A percentile compares a stretch with the other conserved stretches of the same genome.
Evolutionary conservation across 2,329 filamentous ascomycete species (phyloP).

Genomic region (Pseudophaeomoniella oleicola): DNA sequence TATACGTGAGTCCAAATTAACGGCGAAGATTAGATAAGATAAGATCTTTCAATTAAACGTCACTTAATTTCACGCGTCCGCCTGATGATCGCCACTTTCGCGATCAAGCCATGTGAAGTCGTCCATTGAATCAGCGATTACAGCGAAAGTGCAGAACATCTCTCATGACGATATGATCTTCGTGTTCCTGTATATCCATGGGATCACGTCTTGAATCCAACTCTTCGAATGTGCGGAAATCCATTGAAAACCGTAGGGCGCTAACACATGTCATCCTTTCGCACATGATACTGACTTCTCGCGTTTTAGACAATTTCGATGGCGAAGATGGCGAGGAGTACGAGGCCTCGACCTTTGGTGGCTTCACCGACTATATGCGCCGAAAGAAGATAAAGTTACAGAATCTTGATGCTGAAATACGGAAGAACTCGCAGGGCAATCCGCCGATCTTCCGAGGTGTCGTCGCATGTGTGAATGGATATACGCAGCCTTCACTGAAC

Average conservation of each 20-base stretch:
- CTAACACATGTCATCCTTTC: not conserved
- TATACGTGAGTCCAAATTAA: too few species aligned
- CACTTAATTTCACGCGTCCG: too few species aligned
- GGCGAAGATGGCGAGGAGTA: slow-evolving; percentile 87
- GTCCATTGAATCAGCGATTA: too few species aligned
- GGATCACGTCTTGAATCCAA: slow-evolving; percentile 48
- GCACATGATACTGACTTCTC: slow-evolving; percentile 4
- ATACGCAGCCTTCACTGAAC: slow-evolving; percentile 84
- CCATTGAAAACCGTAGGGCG: slow-evolving; percentile 42
- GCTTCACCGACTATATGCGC: slow-evolving; percentile 81
- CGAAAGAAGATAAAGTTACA: slow-evolving; percentile 96
- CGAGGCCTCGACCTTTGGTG: slow-evolving; percentile 69
- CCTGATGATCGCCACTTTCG: too few species aligned
- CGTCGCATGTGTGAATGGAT: slow-evolving; percentile 85
- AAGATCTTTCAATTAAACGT: too few species aligned
- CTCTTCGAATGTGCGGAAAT: slow-evolving; percentile 44
- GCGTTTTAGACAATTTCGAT: slow-evolving; percentile 50
- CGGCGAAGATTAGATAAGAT: too few species aligned
- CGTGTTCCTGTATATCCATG: slow-evolving; percentile 26
- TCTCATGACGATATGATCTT: slow-evolving; percentile 12
- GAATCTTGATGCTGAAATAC: slow-evolving; percentile 74
- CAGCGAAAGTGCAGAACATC: too few species aligned
- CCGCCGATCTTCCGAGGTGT: slow-evolving; percentile 82
- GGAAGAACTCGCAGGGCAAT: slow-evolving; percentile 52
- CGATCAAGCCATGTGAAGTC: too few species aligned